Evolutionary conservation across 192 early-diverging fungal species (phyloP), one percentile per base, ranked within the genome.

Genomic region (Coemansia sp.): DNA sequence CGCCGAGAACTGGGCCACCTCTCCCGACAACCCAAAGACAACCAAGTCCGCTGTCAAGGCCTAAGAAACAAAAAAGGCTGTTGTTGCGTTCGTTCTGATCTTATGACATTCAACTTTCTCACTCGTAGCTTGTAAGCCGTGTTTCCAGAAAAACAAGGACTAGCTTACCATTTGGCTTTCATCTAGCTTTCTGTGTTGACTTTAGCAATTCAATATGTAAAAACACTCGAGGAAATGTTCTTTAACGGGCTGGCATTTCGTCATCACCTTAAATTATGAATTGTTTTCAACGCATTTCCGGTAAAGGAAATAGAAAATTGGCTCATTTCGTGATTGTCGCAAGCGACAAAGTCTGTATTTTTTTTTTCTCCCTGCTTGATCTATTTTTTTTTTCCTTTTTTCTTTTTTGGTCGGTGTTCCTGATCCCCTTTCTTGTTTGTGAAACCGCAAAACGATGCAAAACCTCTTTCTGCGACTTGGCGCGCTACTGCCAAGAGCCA

Each of bases 11-110:
- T 90, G 88, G 88, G 84, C 75, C 69, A 81, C 57, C 48, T 63
- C 86, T 45, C 59, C 76, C 62, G 84, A 87, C 73, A 90, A 90
- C 84, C 87, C 88, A 60, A 87, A 40, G 38, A 40, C 38, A 13
- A 3, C 38, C 7, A 40, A 87, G 85, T 41, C 33, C 22, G 57
- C 19, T 15, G 13, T 25, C 42, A 54, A 29, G 25, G 23, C 59
- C 42, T 59, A 34, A 49, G 9, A 8, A n/a, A n/a, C n/a, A n/a
- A n/a, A n/a, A 40, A 40, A 40, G 29, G 29, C 29, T 29, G 29
- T 29, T 29, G 29, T 29, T 29, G 29, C 29, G 29, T 29, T 29
- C 29, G 29, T 29, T 29, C 29, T 29, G 29, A 29, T 29, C 29
- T n/a, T n/a, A 29, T 29, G 29, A 29, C 3, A 29, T 29, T 29